Percentiles rank a stretch among this genome's conserved stretches.
Evolutionary conservation across 2,329 filamentous ascomycete genomes (phyloP).

Genomic region (Blastomyces parvus): DNA sequence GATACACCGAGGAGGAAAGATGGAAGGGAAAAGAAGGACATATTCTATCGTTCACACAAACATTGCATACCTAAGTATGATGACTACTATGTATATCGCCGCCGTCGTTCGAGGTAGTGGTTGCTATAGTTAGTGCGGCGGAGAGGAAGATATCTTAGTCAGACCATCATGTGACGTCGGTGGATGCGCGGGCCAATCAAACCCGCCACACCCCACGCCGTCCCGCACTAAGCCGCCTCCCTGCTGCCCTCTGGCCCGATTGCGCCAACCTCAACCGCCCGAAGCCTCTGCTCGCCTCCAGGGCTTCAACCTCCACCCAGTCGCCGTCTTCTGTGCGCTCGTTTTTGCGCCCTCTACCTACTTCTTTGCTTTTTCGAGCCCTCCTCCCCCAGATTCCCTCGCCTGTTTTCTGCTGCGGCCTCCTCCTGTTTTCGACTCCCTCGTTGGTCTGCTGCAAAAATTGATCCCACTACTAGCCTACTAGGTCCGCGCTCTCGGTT

Average conservation of each 20-base stretch:
- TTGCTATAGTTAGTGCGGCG: no score
- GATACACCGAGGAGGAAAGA: background rate
- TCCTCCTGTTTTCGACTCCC: background rate
- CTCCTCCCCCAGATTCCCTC: conserved; percentile 1
- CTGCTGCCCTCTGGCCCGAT: no score
- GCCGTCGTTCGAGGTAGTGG: no score
- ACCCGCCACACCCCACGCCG: background rate
- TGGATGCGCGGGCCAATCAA: no score
- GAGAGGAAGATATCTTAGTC: background rate
- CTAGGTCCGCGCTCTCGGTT: background rate
- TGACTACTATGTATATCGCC: no score
- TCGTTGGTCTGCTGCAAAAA: background rate
- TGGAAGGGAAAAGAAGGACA: background rate
- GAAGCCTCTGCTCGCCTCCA: background rate
- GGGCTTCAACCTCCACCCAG: background rate
- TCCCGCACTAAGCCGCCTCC: no score
- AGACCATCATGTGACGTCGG: background rate
- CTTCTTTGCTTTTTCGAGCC: background rate
- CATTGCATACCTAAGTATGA: no score
- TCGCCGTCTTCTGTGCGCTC: background rate
- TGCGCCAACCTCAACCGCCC: background rate
- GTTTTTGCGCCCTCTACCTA: no score
- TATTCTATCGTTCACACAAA: no score
- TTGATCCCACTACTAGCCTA: background rate
- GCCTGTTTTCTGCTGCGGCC: background rate